Conservation (phyloP, 106 monocot species). For the Triglochin maritima region DNA sequence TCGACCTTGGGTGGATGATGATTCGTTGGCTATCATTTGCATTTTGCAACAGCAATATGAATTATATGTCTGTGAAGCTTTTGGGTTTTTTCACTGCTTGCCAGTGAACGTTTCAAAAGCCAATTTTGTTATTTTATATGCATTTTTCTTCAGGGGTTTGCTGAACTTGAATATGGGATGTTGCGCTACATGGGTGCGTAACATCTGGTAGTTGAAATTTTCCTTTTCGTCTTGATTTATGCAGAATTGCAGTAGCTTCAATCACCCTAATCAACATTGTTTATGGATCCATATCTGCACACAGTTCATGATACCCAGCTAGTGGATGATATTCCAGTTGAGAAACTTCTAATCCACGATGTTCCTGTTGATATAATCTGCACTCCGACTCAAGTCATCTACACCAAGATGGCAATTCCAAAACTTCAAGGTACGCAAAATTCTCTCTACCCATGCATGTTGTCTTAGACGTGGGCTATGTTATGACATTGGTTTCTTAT, state of each 20-base stretch:
- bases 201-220: slow-evolving; percentile 46
- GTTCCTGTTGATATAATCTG: slow-evolving; percentile 85
- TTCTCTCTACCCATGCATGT: too few species aligned
- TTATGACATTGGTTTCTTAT: not conserved
- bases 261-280: not conserved
- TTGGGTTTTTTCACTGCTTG: too few species aligned
- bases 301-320: slow-evolving; percentile 86
- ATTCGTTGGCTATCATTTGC: too few species aligned
- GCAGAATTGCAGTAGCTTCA: not conserved
- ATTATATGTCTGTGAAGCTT: too few species aligned
- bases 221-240: not conserved
- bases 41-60: too few species aligned
- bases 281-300: not conserved
- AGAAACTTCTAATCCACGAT: slow-evolving; percentile 76
- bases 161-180: slow-evolving; percentile 97
- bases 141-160: slow-evolving; percentile 51
- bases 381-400: slow-evolving; percentile 87
- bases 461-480: not conserved
- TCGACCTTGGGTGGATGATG: too few species aligned
- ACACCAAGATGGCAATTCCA: slow-evolving; percentile 65
- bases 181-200: slow-evolving; percentile 82
- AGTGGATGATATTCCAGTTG: slow-evolving; percentile 77
- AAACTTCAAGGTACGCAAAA: slow-evolving; percentile 65
- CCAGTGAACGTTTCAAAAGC: too few species aligned
- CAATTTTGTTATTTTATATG: not conserved